A percentile compares a stretch with the other conserved stretches of the same genome.
Conservation (phyloP, 176 grass and related monocot genomes). For the Canna indica region DNA sequence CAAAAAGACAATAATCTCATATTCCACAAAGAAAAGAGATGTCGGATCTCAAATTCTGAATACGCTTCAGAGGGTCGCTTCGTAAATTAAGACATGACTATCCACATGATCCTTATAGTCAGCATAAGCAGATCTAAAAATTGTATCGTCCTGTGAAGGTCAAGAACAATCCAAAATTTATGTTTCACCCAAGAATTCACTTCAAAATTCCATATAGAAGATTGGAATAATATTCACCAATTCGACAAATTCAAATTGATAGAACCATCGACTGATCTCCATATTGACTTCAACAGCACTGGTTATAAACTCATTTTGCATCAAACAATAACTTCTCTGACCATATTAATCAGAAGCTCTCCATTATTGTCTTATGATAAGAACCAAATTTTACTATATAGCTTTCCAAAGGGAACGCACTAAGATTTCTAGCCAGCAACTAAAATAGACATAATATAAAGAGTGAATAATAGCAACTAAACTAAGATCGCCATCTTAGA, state of each 20-base stretch:
- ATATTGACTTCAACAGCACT: constrained; percentile 7
- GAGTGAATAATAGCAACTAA: neutral
- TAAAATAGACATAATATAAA: neutral
- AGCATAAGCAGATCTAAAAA: too few species aligned
- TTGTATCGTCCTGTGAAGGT: neutral
- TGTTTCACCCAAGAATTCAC: neutral
- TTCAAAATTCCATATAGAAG: neutral
- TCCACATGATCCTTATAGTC: neutral
- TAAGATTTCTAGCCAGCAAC: neutral
- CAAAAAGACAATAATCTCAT: neutral
- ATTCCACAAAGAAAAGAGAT: neutral
- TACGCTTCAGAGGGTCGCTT: neutral
- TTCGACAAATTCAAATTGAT: neutral
- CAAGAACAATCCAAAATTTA: neutral
- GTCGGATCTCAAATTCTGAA: neutral
- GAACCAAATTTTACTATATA: neutral
- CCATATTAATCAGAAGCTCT: neutral
- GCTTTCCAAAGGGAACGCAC: neutral
- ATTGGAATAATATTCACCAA: neutral
- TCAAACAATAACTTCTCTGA: neutral
- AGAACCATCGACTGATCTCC: neutral
- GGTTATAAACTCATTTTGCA: neutral
- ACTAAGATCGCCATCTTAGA: neutral
- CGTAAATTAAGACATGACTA: neutral
- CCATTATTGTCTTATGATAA: neutral